Evolutionary conservation across 2,329 filamentous ascomycete genomes (phyloP).

Genomic region (Macroventuria anomochaeta): DNA sequence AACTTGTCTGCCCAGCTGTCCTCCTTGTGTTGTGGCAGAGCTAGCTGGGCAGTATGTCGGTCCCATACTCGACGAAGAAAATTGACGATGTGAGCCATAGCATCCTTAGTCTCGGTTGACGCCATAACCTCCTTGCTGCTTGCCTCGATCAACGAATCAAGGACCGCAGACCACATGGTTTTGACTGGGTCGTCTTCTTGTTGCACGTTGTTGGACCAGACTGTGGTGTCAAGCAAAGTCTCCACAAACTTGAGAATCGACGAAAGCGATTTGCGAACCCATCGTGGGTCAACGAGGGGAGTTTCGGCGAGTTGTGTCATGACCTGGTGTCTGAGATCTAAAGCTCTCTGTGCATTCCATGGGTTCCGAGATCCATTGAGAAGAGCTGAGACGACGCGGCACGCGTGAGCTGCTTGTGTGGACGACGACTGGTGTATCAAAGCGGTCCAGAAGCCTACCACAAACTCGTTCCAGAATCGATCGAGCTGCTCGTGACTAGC

Average conservation of each 20-base stretch:
- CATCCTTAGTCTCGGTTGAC: slow-evolving; percentile 80
- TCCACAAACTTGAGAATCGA: slow-evolving; percentile 70
- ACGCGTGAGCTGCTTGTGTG: slow-evolving; percentile 47
- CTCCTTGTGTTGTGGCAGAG: slow-evolving; percentile 42
- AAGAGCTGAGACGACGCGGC: slow-evolving; percentile 75
- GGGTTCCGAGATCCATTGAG: slow-evolving; percentile 65
- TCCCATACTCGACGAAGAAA: slow-evolving; percentile 75
- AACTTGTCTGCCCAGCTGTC: slow-evolving; percentile 58
- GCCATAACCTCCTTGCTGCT: slow-evolving; percentile 88
- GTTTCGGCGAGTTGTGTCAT: slow-evolving; percentile 71
- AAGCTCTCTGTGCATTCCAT: slow-evolving; percentile 78
- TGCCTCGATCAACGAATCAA: slow-evolving; percentile 69
- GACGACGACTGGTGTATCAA: slow-evolving; percentile 29
- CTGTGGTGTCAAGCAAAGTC: slow-evolving; percentile 57
- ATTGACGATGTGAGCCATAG: slow-evolving; percentile 74
- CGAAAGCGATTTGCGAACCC: slow-evolving; percentile 76
- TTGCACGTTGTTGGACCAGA: slow-evolving; percentile 51
- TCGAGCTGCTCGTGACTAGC: slow-evolving; percentile 71
- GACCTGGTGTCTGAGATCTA: slow-evolving; percentile 57
- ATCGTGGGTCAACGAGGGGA: slow-evolving; percentile 83
- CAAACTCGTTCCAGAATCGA: slow-evolving; percentile 77
- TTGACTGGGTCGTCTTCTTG: slow-evolving; percentile 58
- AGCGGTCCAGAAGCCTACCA: slow-evolving; percentile 66
- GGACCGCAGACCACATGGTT: slow-evolving; percentile 67
- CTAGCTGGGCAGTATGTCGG: slow-evolving; percentile 52